Conservation (phyloP, 2,329 filamentous ascomycete genomes). For the Fusarium clavum region DNA sequence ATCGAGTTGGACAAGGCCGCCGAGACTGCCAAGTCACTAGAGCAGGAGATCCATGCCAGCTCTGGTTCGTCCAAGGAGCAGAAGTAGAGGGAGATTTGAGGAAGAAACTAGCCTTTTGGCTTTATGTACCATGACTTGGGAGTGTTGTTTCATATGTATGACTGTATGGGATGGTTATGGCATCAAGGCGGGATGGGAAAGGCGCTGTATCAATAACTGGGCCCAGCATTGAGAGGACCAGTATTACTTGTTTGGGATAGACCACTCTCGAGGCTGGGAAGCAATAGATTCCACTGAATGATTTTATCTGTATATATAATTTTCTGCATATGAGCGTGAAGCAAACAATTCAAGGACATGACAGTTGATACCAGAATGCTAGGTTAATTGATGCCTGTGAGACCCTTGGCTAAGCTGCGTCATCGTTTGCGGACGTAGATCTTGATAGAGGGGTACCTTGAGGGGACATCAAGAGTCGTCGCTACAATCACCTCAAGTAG, state of each 20-base stretch:
- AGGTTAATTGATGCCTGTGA: constrained; percentile 15
- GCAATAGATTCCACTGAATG: constrained; percentile 49
- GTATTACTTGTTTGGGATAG: constrained; percentile 43
- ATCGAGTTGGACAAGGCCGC: constrained; percentile 55
- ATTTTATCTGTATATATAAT: constrained; percentile 43
- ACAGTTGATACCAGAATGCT: too few relatives aligned
- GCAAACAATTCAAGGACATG: too few relatives aligned
- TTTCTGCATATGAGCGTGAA: neutral
- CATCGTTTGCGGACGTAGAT: constrained; percentile 32
- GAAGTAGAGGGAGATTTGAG: constrained; percentile 48
- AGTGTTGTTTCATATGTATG: constrained; percentile 50
- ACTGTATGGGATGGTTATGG: constrained; percentile 47
- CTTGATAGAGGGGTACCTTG: constrained; percentile 29
- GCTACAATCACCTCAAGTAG: accelerated
- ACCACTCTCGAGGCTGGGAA: constrained; percentile 47
- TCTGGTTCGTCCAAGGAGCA: constrained; percentile 47
- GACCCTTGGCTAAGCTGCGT: constrained; percentile 33
- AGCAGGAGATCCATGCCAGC: constrained; percentile 45
- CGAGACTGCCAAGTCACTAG: constrained; percentile 39
- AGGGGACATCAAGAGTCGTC: accelerated
- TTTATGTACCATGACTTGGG: constrained; percentile 43
- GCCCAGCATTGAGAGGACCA: constrained; percentile 33
- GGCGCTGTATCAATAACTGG: constrained; percentile 47
- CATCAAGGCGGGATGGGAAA: constrained; percentile 42
- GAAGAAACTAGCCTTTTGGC: constrained; percentile 17